Evolutionary conservation across 2,329 filamentous ascomycete genomes (phyloP).

Genomic region (Sarocladium kiliense): DNA sequence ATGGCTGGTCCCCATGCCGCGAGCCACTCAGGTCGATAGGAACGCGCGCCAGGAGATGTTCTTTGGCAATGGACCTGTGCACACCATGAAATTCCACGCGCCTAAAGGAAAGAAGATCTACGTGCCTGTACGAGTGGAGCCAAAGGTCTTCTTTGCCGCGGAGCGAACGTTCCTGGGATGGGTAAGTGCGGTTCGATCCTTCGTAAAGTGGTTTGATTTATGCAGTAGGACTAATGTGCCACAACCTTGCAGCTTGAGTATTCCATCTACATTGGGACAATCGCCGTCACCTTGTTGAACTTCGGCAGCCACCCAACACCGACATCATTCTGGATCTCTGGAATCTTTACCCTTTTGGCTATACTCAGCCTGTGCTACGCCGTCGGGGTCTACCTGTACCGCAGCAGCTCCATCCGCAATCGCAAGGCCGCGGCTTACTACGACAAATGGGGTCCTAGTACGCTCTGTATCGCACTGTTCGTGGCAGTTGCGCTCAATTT

Average conservation of each 20-base stretch:
- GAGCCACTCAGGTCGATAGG: slow-evolving; percentile 51
- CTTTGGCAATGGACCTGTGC: slow-evolving; percentile 50
- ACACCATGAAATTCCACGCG: slow-evolving; percentile 60
- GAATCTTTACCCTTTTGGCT: slow-evolving; percentile 78
- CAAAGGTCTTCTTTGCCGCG: slow-evolving; percentile 95
- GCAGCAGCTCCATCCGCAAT: slow-evolving; percentile 78
- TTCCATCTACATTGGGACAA: slow-evolving; percentile 86
- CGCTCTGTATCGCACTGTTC: slow-evolving; percentile 69
- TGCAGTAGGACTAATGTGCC: not conserved
- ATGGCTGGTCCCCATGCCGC: slow-evolving; percentile 49
- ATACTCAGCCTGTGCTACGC: slow-evolving; percentile 76
- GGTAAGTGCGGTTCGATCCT: slow-evolving; percentile 48
- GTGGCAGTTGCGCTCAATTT: slow-evolving; percentile 75
- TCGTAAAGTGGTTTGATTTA: not conserved
- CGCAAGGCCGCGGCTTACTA: slow-evolving; percentile 86
- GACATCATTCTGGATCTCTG: slow-evolving; percentile 63
- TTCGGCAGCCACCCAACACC: slow-evolving; percentile 58
- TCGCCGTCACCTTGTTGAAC: slow-evolving; percentile 79
- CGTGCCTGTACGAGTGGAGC: slow-evolving; percentile 91
- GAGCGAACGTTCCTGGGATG: slow-evolving; percentile 95
- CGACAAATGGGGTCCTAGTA: slow-evolving; percentile 78
- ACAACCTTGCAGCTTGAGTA: slow-evolving; percentile 68
- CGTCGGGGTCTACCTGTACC: slow-evolving; percentile 79
- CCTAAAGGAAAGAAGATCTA: slow-evolving; percentile 88
- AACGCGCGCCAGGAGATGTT: slow-evolving; percentile 48